Conservation (phyloP, 352 stramenopile species). For the Nothophytophthora sp. region DNA sequence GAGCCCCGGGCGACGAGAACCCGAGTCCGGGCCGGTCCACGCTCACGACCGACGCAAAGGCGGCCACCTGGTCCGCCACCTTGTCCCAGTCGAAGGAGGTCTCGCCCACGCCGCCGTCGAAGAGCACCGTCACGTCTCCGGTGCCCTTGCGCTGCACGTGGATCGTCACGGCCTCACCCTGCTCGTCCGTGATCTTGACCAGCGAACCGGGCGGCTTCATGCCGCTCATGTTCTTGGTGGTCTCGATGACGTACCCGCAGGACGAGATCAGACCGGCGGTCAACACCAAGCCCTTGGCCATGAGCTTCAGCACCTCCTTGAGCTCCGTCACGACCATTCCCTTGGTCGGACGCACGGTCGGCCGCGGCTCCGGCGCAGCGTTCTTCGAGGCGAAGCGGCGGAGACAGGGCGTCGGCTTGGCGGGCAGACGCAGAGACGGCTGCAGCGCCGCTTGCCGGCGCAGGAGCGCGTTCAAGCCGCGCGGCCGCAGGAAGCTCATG, state of each 20-base stretch:
- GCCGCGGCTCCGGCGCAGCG: slow-evolving; percentile 3
- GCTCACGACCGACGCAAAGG: slow-evolving; percentile 58
- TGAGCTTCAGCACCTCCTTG: slow-evolving; percentile 67
- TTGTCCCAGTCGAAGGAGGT: slow-evolving; percentile 88
- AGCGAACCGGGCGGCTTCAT: slow-evolving; percentile 47
- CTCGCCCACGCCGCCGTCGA: slow-evolving; percentile 81
- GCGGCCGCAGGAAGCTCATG: too few species aligned
- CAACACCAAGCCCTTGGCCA: slow-evolving; percentile 46
- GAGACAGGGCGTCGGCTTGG: background rate
- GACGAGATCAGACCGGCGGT: slow-evolving; percentile 46
- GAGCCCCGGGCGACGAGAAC: slow-evolving; percentile 51
- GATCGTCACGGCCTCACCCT: slow-evolving; percentile 42
- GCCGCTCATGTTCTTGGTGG: slow-evolving; percentile 59
- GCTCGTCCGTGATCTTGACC: slow-evolving; percentile 39
- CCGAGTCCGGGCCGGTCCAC: slow-evolving; percentile 78
- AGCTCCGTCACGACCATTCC: slow-evolving; percentile 54
- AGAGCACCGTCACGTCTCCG: slow-evolving; percentile 61
- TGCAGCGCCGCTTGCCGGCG: too few species aligned
- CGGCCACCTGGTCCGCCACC: slow-evolving; percentile 43
- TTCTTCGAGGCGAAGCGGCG: slow-evolving; percentile 28
- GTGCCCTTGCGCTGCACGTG: slow-evolving; percentile 52
- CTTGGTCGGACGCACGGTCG: slow-evolving; percentile 31
- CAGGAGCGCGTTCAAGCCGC: too few species aligned
- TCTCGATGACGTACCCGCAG: slow-evolving; percentile 72
- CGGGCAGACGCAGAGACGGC: too few species aligned